Conservation (phyloP, 352 stramenopile genomes). For the Pythium pectinolyticum region DNA sequence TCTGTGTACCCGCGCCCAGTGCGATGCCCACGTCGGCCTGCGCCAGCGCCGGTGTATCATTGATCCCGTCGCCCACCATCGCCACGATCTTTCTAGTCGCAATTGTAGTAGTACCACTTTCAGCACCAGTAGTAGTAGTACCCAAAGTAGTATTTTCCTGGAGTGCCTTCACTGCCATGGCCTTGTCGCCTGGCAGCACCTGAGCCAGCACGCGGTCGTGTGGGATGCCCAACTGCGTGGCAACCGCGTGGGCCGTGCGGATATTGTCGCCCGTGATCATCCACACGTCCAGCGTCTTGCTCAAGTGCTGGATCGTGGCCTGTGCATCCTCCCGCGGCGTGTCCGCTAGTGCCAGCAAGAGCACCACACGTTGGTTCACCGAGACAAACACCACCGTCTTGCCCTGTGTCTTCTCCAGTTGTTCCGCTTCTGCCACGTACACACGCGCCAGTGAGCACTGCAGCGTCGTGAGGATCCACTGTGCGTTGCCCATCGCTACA, state of each 20-base stretch:
- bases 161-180: neutral
- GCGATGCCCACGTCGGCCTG: conserved; percentile 91
- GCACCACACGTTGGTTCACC: neutral
- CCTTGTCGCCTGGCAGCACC: neutral
- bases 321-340: neutral
- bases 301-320: neutral
- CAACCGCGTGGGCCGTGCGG: conserved; percentile 93
- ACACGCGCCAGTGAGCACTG: neutral
- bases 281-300: neutral
- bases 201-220: neutral
- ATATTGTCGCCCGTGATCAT: conserved; percentile 95
- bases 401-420: neutral
- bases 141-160: no score
- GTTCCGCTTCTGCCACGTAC: neutral
- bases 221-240: conserved; percentile 90
- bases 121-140: no score
- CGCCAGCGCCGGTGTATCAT: neutral
- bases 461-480: neutral
- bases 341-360: neutral
- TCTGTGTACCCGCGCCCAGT: conserved; percentile 85
- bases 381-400: neutral
- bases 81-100: no score
- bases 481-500: neutral
- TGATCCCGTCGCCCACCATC: conserved; percentile 1
- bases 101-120: no score